Percentiles rank a stretch among this genome's conserved stretches.
Conservation (phyloP, 768 basidiomycete genomes). For the Ramaria sp. region DNA sequence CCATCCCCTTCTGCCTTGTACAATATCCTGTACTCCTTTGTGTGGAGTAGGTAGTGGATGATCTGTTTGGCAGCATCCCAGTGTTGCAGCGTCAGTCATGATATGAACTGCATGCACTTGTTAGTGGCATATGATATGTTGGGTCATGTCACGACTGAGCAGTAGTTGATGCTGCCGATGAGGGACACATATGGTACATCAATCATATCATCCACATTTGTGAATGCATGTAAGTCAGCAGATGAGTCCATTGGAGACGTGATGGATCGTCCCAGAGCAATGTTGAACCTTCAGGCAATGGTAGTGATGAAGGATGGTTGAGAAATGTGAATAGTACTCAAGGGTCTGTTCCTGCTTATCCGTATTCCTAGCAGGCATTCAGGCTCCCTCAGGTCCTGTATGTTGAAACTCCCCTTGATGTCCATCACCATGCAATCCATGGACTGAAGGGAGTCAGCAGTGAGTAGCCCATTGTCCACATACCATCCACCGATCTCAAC, state of each 20-base stretch:
- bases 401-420: background rate
- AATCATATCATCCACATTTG: background rate
- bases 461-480: background rate
- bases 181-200: background rate
- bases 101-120: constrained; percentile 9
- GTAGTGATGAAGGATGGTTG: constrained; percentile 4
- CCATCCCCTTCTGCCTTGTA: background rate
- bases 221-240: background rate
- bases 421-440: background rate
- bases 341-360: background rate
- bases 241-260: constrained; percentile 14
- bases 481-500: background rate
- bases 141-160: constrained; percentile 14
- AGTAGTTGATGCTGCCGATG: constrained; percentile 15
- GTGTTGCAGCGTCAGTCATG: background rate
- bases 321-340: background rate
- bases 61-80: constrained; percentile 10
- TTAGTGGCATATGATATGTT: constrained; percentile 16
- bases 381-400: background rate
- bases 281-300: constrained; percentile 11
- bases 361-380: background rate
- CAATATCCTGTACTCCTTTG: background rate
- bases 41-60: constrained; percentile 2
- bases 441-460: background rate
- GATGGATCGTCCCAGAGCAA: constrained; percentile 11